Conservation (phyloP, 306 rosid species). For the Psophocarpus tetragonolobus region DNA sequence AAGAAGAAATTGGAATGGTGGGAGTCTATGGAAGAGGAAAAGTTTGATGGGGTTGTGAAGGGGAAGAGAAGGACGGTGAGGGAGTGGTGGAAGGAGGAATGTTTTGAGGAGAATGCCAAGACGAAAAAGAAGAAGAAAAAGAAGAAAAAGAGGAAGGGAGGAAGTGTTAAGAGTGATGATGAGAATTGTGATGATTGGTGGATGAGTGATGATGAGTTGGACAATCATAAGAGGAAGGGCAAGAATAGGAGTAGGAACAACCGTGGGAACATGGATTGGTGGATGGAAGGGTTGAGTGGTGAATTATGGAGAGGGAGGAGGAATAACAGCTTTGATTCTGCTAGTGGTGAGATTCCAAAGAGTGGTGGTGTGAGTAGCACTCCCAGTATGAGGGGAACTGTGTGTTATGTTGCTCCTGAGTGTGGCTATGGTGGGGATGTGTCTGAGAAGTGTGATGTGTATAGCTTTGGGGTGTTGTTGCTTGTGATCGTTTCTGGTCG, state of each 20-base stretch:
- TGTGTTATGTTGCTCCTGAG: slow-evolving; percentile 94
- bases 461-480: slow-evolving; percentile 83
- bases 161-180: slow-evolving; percentile 23
- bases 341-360: slow-evolving; percentile 75
- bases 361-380: slow-evolving; percentile 94
- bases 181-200: slow-evolving; percentile 60
- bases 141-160: slow-evolving; percentile 46
- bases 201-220: slow-evolving; percentile 63
- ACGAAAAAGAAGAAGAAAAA: slow-evolving; percentile 53
- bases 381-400: slow-evolving; percentile 96
- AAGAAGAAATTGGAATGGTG: slow-evolving; percentile 84
- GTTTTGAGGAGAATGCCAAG: slow-evolving; percentile 64
- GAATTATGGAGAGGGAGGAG: slow-evolving; percentile 60
- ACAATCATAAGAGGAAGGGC: slow-evolving; percentile 53
- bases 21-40: slow-evolving; percentile 81
- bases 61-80: slow-evolving; percentile 73
- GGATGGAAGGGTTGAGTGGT: slow-evolving; percentile 83
- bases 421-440: slow-evolving; percentile 76
- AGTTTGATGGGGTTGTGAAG: slow-evolving; percentile 36
- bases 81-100: slow-evolving; percentile 99
- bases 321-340: slow-evolving; percentile 69
- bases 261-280: slow-evolving; percentile 68
- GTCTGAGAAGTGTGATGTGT: slow-evolving; percentile 87
- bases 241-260: slow-evolving; percentile 61
- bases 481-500: slow-evolving; percentile 85